These are phyloP conservation scores for Calonectria hawksworthii DNA, from an alignment of 2,329 filamentous ascomycete genomes.

Conservation along the genomic window DNA sequence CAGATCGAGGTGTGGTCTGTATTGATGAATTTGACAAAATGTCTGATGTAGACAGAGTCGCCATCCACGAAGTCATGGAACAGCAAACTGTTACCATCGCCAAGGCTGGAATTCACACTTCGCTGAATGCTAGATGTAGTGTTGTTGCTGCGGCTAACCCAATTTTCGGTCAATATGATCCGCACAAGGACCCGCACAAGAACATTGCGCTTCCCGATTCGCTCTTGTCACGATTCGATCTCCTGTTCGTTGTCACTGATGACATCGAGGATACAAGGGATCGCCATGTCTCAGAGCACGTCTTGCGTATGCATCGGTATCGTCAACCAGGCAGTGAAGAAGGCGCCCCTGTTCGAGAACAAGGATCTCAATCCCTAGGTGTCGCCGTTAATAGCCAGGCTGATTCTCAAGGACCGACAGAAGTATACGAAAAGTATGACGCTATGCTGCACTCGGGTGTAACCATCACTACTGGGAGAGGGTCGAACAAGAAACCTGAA, in stretches of 20 bases:
- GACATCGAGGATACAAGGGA: conserved; percentile 97
- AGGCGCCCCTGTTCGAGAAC: conserved; percentile 93
- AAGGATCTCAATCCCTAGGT: conserved; percentile 84
- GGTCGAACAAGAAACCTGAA: conserved; percentile 82
- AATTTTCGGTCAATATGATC: conserved; percentile 98
- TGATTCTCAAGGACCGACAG: conserved; percentile 80
- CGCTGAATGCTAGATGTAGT: conserved; percentile 95
- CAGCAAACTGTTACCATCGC: conserved; percentile 99
- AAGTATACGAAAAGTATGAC: conserved; percentile 97
- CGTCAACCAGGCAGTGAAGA: conserved; percentile 94
- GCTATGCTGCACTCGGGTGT: conserved; percentile 96
- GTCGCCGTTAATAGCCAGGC: conserved; percentile 87
- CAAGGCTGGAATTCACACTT: conserved; percentile 98
- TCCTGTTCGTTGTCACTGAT: conserved; percentile 97
- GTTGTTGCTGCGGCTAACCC: conserved; percentile 97
- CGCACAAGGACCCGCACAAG: conserved; percentile 98
- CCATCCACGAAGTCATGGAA: conserved; percentile 99
- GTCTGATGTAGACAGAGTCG: conserved; percentile 97
- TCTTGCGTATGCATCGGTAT: conserved; percentile 97
- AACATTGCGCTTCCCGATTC: conserved; percentile 98
- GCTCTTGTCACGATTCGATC: conserved; percentile 96
- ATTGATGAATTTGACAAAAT: conserved; percentile 99
- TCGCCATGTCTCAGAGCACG: conserved; percentile 93
- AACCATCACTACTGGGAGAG: conserved; percentile 80
- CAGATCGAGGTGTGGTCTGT: conserved; percentile 95